A percentile compares a stretch with the other conserved stretches of the same genome.
These are phyloP conservation scores for Dothidotthia symphoricarpi DNA, from an alignment of 2,329 filamentous ascomycete species.

Conservation along the genomic window DNA sequence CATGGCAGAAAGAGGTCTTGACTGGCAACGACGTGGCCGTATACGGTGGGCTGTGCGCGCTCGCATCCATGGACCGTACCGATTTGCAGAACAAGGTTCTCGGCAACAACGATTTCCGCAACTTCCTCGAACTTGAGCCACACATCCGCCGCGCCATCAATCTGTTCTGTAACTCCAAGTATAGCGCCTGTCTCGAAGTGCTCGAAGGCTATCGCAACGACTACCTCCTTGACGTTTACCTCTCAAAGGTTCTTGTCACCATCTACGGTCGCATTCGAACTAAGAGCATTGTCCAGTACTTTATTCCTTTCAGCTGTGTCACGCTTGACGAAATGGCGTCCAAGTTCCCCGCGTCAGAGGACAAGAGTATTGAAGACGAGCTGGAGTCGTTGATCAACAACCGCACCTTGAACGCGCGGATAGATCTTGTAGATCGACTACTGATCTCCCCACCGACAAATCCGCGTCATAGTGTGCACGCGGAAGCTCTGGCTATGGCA, in stretches of 20 bases:
- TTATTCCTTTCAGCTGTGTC: slow-evolving; percentile 84
- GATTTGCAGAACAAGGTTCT: slow-evolving; percentile 75
- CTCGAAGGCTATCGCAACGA: slow-evolving; percentile 79
- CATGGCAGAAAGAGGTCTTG: slow-evolving; percentile 67
- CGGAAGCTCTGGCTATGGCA: slow-evolving; percentile 65
- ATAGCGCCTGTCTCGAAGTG: slow-evolving; percentile 77
- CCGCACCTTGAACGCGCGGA: slow-evolving; percentile 70
- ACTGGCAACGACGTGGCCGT: slow-evolving; percentile 86
- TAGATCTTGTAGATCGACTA: slow-evolving; percentile 79
- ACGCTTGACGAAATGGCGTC: slow-evolving; percentile 74
- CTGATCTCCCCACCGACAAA: slow-evolving; percentile 70
- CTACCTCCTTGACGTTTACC: slow-evolving; percentile 85
- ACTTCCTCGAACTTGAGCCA: slow-evolving; percentile 86
- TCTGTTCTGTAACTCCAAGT: slow-evolving; percentile 87
- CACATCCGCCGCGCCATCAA: slow-evolving; percentile 89
- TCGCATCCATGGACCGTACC: slow-evolving; percentile 81
- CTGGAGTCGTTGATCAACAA: slow-evolving; percentile 74
- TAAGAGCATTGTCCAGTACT: slow-evolving; percentile 92
- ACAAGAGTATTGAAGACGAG: slow-evolving; percentile 63
- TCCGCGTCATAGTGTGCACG: slow-evolving; percentile 67
- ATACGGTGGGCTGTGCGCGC: slow-evolving; percentile 85
- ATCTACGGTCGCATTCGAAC: slow-evolving; percentile 75
- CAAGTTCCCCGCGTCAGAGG: slow-evolving; percentile 64
- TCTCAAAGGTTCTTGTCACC: slow-evolving; percentile 68
- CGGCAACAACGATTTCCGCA: slow-evolving; percentile 81